phyloP scores from a whole-genome alignment of 371 early-diverging fungal genomes.

The Mortierella sp. region DNA sequence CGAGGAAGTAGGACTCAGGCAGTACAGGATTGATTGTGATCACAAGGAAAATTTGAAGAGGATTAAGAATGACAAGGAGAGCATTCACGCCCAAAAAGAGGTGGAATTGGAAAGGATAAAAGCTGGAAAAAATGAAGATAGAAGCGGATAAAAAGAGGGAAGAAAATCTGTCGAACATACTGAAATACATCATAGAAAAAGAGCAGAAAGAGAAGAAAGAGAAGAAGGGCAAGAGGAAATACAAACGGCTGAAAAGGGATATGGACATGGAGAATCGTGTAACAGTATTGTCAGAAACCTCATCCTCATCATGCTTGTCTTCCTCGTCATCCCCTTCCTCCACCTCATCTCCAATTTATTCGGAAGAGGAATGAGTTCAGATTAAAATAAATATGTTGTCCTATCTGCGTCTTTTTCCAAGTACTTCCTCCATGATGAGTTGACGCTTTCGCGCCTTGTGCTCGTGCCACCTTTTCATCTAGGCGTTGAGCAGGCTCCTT shows the following conservation, averaged over 20 bases:
- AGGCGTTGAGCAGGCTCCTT: background rate
- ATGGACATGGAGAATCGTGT: background rate
- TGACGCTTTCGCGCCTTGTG: background rate
- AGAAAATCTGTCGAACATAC: no score
- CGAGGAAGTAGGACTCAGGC: no score
- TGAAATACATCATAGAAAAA: no score
- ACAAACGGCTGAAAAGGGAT: background rate
- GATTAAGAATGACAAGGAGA: no score
- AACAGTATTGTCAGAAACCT: no score
- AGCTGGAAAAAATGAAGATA: no score
- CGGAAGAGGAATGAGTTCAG: no score
- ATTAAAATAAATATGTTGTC: background rate
- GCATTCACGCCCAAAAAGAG: no score
- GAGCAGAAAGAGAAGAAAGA: background rate
- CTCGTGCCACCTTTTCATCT: background rate
- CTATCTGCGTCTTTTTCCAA: background rate
- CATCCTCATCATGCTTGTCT: conserved; percentile 1
- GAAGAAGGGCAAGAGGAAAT: background rate
- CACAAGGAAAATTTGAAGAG: no score
- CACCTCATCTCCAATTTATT: background rate
- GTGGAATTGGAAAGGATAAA: no score
- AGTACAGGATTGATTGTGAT: no score
- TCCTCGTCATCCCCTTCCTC: background rate
- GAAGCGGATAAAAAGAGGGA: no score
- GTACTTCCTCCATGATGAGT: background rate